Evolutionary conservation across 768 basidiomycete genomes (phyloP), one percentile per base, ranked within the genome.

Genomic region (Psilocybe sp.): DNA sequence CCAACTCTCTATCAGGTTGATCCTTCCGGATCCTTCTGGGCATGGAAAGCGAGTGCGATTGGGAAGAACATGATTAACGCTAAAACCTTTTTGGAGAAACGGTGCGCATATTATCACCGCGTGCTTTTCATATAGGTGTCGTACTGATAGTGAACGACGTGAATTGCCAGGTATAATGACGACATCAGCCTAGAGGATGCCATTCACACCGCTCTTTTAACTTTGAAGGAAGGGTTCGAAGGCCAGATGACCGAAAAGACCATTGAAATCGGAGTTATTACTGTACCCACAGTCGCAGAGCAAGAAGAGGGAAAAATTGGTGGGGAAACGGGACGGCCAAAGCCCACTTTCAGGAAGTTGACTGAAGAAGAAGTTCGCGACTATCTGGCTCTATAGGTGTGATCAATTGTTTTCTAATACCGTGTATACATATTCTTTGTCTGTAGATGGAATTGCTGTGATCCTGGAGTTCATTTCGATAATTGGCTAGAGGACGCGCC

Each of bases 201-300:
- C 32, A 98, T 98, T 57, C 97, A 99, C 70, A 99, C 97, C 11
- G 97, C 97, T 32, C 82, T 99, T 23, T 72, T 99, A 57, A 99
- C 97, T 33, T 76, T 98, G 57, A 98, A 99, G 72, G 97, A 98
- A 72, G 95, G 97, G 3, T 99, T 98, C 61, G 97, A 99, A 70
- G 97, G 97, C n/a, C 92, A 98, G 65, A 98, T 99, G 96, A 98
- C 96, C 23, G 97, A 98, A 73, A 95, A 97, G 76, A 99, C 97
- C 40, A 97, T 99, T 63, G 97, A 99, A 73, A 92, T 99, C 45
- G 97, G 97, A 32, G 85, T 99, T 36, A 82, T 98, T 56, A 96
- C 93, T 44, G 89, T 95, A 13, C 92, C 93, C 7, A 89, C 87
- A 11, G 64, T 79, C 50, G 73, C 76, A 54, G 84, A 86, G 50